Conservation (phyloP, 2,329 filamentous ascomycete species). For the Colletotrichum aenigma region DNA sequence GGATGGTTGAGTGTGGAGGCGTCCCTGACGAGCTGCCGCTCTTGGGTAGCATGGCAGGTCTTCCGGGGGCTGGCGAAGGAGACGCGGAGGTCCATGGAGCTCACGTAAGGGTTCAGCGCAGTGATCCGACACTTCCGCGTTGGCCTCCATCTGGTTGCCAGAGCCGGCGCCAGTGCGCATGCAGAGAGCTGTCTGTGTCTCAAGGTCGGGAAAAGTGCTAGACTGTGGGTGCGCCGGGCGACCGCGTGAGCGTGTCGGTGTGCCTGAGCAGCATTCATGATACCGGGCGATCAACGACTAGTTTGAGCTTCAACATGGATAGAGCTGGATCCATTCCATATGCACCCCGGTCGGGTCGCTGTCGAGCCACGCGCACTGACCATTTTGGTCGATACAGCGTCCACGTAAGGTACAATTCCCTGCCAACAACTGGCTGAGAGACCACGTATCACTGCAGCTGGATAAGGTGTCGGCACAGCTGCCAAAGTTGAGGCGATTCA, state of each 20-base stretch:
- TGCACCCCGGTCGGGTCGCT: constrained; percentile 15
- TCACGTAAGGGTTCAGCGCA: not conserved
- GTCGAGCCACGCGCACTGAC: constrained; percentile 5
- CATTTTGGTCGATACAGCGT: not conserved
- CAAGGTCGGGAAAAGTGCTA: not conserved
- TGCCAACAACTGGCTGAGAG: not conserved
- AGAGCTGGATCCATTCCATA: constrained; percentile 12
- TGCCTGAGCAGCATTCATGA: constrained; percentile 19
- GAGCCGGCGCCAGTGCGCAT: not conserved
- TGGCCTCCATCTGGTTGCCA: not conserved
- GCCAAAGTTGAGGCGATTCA: not conserved
- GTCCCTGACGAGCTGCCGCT: not conserved
- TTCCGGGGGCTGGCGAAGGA: not conserved
- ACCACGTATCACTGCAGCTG: constrained; percentile 8
- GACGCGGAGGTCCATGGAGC: not conserved
- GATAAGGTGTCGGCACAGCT: not conserved
- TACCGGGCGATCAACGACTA: constrained; percentile 13
- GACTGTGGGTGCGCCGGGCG: not conserved
- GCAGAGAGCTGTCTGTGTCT: constrained; percentile 6
- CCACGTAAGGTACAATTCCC: not conserved
- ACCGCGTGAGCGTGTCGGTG: not conserved
- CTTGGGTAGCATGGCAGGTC: not conserved
- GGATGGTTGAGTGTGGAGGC: not conserved
- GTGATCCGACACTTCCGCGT: constrained; percentile 14
- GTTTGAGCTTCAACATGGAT: constrained; percentile 21